Evolutionary conservation across 2,329 filamentous ascomycete species (phyloP), one percentile per base, ranked within the genome.

Genomic region (Nigrospora oryzae): DNA sequence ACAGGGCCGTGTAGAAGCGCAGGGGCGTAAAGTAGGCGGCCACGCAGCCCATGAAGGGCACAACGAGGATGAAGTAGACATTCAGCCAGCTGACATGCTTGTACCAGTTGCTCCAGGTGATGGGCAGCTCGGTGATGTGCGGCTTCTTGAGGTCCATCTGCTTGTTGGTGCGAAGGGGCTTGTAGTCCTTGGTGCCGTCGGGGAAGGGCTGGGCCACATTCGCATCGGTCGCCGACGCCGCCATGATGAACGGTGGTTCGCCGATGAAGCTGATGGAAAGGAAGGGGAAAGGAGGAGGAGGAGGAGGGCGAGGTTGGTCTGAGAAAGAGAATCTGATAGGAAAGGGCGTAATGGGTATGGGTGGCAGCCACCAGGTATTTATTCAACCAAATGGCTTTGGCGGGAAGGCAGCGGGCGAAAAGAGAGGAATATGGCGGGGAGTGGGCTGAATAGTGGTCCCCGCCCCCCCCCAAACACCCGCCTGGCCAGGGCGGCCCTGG

Each of bases 71-170:
- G 63, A 95, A 77, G 50, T 74, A 77, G 51, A 87, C 83, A 66
- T 95, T 95, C 54, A 95, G 76, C 89, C 89, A 95, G 76, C 95
- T 89, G 73, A 95, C 77, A 63, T 95, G 89, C 70, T 90, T 84
- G 70, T 89, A 83, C 86, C 87, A 93, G 73, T 95, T 95, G 58
- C 74, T 71, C 66, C 74, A 76, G 48, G 87, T 95, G 56, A 94
- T 83, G 46, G 86, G 84, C 51, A 79, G 79, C 52, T 94, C 89
- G 52, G 87, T 81, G 67, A 95, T 93, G 67, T 95, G 89, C 59
- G 84, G 77, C 71, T 94, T 95, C 72, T 83, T 71, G 47, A 63
- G 37, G 48, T 81, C 77, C 23, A 28, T 10, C 53, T 68, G 66
- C 54, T 66, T 66, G 60, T 55, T 51, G 30, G 49, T 57, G 40